A percentile compares a stretch with the other conserved stretches of the same genome.
phyloP scores from a whole-genome alignment of 176 grass and related monocot species.

The Rhynchospora pubera region DNA sequence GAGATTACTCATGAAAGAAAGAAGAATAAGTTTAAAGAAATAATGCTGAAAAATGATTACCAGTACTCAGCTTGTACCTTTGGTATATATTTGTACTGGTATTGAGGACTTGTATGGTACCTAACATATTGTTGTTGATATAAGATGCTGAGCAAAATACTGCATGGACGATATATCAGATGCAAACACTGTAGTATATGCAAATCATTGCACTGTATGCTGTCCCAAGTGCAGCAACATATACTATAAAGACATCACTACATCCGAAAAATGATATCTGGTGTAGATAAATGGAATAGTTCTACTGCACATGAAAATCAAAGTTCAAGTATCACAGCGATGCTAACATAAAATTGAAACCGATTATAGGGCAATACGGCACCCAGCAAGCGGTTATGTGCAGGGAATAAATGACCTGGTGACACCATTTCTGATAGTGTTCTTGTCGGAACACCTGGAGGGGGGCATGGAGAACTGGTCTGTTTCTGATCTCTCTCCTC shows the following conservation, averaged over 20 bases:
- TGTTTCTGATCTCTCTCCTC: constrained; percentile 57
- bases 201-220: not conserved
- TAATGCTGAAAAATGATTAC: not conserved
- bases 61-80: not conserved
- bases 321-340: not conserved
- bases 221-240: not conserved
- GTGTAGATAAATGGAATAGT: not conserved
- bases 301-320: not conserved
- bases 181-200: not conserved
- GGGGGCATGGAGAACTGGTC: constrained; percentile 87
- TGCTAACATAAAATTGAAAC: not conserved
- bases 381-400: constrained; percentile 94
- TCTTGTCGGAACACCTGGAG: constrained; percentile 84
- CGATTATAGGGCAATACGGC: constrained; percentile 72
- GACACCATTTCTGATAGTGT: constrained; percentile 82
- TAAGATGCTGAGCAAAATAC: not conserved
- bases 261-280: not conserved
- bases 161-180: not conserved
- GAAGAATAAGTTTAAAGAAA: not conserved
- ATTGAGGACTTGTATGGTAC: not conserved
- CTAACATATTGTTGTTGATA: not conserved
- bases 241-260: not conserved
- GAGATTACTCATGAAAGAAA: not conserved
- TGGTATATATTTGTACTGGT: not conserved
- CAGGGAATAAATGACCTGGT: constrained; percentile 99